Conservation (phyloP, 2,329 filamentous ascomycete genomes). For the Chaetoscypha palmicola region DNA sequence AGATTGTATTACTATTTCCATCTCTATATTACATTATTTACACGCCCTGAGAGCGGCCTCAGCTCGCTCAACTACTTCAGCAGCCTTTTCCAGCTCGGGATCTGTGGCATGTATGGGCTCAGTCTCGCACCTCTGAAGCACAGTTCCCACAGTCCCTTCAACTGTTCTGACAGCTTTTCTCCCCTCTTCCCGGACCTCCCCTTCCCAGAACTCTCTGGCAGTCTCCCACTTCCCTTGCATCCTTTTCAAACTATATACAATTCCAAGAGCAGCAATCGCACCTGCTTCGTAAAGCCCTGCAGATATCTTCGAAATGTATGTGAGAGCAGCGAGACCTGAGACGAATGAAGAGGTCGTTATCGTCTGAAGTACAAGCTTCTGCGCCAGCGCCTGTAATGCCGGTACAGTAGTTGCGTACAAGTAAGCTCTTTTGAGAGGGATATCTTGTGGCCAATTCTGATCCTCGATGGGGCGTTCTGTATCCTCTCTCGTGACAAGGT, state of each 20-base stretch:
- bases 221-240: constrained; percentile 58
- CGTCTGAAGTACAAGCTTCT: constrained; percentile 68
- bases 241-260: constrained; percentile 50
- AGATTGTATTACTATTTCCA: neutral
- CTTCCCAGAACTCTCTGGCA: constrained; percentile 55
- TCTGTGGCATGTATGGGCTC: constrained; percentile 10
- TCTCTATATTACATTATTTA: constrained; percentile 16
- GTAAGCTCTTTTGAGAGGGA: constrained; percentile 61
- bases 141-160: constrained; percentile 45
- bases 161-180: constrained; percentile 53
- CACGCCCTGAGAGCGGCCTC: constrained; percentile 15
- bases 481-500: constrained; percentile 20
- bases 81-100: constrained; percentile 20
- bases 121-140: constrained; percentile 32
- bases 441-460: constrained; percentile 63
- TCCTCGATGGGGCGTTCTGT: constrained; percentile 9
- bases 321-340: constrained; percentile 45
- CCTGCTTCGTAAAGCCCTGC: constrained; percentile 53
- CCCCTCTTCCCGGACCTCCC: constrained; percentile 59
- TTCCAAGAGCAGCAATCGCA: constrained; percentile 53
- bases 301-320: constrained; percentile 49
- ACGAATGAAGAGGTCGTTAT: constrained; percentile 60
- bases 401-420: constrained; percentile 61
- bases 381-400: constrained; percentile 64
- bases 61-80: constrained; percentile 16